phyloP scores from a whole-genome alignment of 176 grass and related monocot species.

The Leersia perrieri region DNA sequence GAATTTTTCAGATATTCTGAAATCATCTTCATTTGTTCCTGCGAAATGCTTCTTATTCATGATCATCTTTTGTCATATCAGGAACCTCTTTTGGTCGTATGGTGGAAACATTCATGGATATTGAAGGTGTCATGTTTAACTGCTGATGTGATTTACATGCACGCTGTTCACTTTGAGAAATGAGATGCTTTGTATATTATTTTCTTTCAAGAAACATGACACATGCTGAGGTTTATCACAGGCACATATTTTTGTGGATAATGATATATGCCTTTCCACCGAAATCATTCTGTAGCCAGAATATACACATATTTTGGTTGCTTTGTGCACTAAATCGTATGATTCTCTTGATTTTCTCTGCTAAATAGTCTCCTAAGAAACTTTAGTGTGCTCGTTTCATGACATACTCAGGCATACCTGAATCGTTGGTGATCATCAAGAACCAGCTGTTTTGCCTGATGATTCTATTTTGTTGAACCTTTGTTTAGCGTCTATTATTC shows the following conservation, averaged over 20 bases:
- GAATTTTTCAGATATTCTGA: background rate
- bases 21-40: background rate
- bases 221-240: slow-evolving; percentile 7
- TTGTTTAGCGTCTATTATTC: background rate
- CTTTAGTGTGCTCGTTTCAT: background rate
- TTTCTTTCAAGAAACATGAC: slow-evolving; percentile 15
- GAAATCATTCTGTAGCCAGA: background rate
- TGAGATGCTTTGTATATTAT: slow-evolving; percentile 31
- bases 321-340: background rate
- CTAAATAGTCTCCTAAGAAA: background rate
- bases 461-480: background rate
- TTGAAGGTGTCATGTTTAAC: background rate
- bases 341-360: background rate
- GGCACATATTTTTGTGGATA: slow-evolving; percentile 7
- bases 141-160: slow-evolving; percentile 30
- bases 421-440: background rate
- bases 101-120: slow-evolving; percentile 3
- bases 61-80: background rate
- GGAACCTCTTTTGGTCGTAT: slow-evolving; percentile 13
- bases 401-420: background rate
- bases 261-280: background rate
- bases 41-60: background rate
- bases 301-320: background rate
- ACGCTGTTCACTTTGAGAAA: slow-evolving; percentile 10
- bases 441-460: background rate